Base-by-base conservation (phyloP, 2,329 filamentous ascomycete species). In the Ceratocystis variospora region DNA sequence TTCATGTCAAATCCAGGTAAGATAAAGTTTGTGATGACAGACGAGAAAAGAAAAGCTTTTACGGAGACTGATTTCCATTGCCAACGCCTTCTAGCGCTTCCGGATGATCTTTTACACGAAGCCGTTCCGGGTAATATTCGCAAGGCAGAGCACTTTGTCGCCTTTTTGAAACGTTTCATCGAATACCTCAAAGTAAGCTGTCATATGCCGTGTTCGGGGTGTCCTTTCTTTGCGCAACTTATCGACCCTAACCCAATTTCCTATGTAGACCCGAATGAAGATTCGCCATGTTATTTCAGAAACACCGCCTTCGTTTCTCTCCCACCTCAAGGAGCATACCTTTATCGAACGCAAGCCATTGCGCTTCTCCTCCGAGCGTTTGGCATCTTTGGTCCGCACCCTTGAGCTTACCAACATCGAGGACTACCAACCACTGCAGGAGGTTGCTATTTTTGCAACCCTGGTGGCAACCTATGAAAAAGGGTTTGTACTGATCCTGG, bases 261-360 rank as follows among this genome's bases (percentile, higher is more conserved):
- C 12, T 17, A 41, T 5, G 1, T 71, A 92, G 81, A 97, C 93
- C 1, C 85, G 95, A 67, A 97, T 99, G 94, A 97, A 96, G 79
- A 92, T 97, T 15, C 86, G 94, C 3, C 91, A 96, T 73, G 93
- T 96, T 70, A 96, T 97, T 70, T 96, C 94, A 6, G 94, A 99
- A 75, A 99, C 93, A 0, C 94, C 94, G 0, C 88, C 89, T 1
- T 96, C 93, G 0, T 99, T 99, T 74, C 80, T 99, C 7, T 84
- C 88, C 17, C 93, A 99, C 77, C 80, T 99, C 5, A 95, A 90
- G 73, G 94, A 99, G 70, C 86, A 96, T 66, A 99, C 95, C 0
- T 99, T 96, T 73, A 99, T 99, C 72, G 94, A 99, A 74, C 90
- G 90, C 74, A 99, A 99, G 72, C 94, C 94, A 0, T 76, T 99